phyloP scores from a whole-genome alignment of 768 basidiomycete species.

The Lentinula detonsa region DNA sequence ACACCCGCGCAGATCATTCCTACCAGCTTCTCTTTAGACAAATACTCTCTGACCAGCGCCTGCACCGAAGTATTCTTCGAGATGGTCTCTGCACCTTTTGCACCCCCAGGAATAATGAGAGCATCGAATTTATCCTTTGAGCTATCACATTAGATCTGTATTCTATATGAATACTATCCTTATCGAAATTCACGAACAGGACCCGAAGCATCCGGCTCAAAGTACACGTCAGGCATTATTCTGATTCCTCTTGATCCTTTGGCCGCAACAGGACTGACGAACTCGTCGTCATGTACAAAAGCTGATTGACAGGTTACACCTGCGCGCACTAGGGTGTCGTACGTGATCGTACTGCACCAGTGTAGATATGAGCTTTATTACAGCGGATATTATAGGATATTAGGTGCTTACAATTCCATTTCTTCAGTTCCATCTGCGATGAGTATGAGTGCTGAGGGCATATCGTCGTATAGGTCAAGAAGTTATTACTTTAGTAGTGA shows the following conservation, averaged over 20 bases:
- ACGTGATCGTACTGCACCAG: slow-evolving; percentile 60
- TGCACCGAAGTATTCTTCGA: slow-evolving; percentile 56
- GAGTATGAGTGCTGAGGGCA: slow-evolving; percentile 62
- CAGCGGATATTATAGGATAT: not conserved
- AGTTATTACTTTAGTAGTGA: no score
- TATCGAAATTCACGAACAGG: slow-evolving; percentile 27
- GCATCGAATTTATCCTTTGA: slow-evolving; percentile 59
- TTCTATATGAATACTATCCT: not conserved
- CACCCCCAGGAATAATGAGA: slow-evolving; percentile 72
- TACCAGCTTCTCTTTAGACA: slow-evolving; percentile 50
- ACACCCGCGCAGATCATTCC: slow-evolving; percentile 85
- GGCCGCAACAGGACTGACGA: slow-evolving; percentile 25
- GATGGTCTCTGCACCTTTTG: slow-evolving; percentile 72
- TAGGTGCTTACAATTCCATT: slow-evolving; percentile 72
- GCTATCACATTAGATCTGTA: not conserved
- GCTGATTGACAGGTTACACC: slow-evolving; percentile 65
- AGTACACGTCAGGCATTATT: slow-evolving; percentile 60
- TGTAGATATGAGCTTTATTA: not conserved
- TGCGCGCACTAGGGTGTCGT: slow-evolving; percentile 77
- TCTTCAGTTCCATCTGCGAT: slow-evolving; percentile 84
- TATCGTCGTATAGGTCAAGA: slow-evolving; percentile 6
- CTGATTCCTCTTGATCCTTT: slow-evolving; percentile 69
- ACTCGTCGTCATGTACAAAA: slow-evolving; percentile 33
- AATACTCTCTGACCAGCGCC: slow-evolving; percentile 51
- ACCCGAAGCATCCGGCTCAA: slow-evolving; percentile 37